A percentile compares a stretch with the other conserved stretches of the same genome.
These are phyloP conservation scores for Silene noctiflora DNA, from an alignment of 179 eudicot species.

Conservation along the genomic window DNA sequence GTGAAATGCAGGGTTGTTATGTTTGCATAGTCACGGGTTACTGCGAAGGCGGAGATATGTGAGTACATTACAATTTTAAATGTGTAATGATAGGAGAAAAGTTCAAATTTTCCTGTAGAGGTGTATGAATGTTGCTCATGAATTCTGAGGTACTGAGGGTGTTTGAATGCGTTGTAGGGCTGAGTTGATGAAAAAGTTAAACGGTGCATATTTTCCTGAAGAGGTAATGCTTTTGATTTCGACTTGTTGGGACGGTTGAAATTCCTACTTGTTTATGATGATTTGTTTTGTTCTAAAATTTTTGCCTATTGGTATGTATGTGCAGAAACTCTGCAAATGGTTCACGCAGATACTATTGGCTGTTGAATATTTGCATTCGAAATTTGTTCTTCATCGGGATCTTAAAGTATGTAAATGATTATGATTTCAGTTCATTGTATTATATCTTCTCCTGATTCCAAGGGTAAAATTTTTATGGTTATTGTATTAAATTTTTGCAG, in stretches of 20 bases:
- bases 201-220: slow-evolving; percentile 81
- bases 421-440: background rate
- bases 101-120: background rate
- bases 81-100: background rate
- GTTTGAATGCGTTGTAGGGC: slow-evolving; percentile 48
- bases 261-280: background rate
- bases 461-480: background rate
- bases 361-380: slow-evolving; percentile 90
- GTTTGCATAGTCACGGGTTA: slow-evolving; percentile 98
- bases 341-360: slow-evolving; percentile 83
- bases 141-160: background rate
- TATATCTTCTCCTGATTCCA: background rate
- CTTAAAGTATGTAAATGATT: slow-evolving; percentile 57
- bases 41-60: slow-evolving; percentile 99
- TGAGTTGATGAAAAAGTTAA: slow-evolving; percentile 83
- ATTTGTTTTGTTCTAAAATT: background rate
- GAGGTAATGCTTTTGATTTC: slow-evolving; percentile 49
- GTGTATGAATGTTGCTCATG: slow-evolving; percentile 10
- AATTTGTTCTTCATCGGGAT: slow-evolving; percentile 90
- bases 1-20: slow-evolving; percentile 77
- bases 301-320: background rate
- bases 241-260: background rate
- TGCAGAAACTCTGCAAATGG: slow-evolving; percentile 91
- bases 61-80: slow-evolving; percentile 35
- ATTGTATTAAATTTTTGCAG: slow-evolving; percentile 39